Conservation (phyloP, 2,329 filamentous ascomycete species). For the Xylaria multiplex region DNA sequence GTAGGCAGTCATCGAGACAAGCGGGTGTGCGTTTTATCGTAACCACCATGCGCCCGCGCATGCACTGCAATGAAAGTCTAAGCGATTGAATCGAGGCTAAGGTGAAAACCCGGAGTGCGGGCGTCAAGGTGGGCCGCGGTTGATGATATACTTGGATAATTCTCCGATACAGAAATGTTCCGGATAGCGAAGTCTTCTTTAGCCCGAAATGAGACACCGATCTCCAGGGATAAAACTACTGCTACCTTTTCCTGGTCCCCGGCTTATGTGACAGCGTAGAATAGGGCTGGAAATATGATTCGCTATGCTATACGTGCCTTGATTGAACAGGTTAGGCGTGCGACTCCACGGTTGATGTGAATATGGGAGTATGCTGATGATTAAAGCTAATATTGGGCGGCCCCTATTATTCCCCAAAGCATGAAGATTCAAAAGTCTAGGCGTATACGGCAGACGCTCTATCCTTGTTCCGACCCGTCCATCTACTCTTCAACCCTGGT, state of each 20-base stretch:
- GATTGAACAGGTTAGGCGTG: not conserved
- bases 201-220: slow-evolving; percentile 21
- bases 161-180: slow-evolving; percentile 9
- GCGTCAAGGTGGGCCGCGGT: slow-evolving; percentile 17
- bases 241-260: not conserved
- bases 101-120: not conserved
- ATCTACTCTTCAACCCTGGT: not conserved
- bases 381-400: slow-evolving; percentile 27
- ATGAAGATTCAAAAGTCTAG: not conserved
- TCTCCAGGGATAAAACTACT: slow-evolving; percentile 20
- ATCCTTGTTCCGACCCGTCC: too few species aligned
- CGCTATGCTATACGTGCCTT: not conserved
- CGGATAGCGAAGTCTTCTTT: slow-evolving; percentile 2
- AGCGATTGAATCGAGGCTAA: not conserved
- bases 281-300: not conserved
- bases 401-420: not conserved
- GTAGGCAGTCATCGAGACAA: slow-evolving; percentile 6
- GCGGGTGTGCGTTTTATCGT: not conserved
- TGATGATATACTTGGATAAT: slow-evolving; percentile 24
- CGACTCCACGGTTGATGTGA: not conserved
- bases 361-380: not conserved
- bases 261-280: not conserved
- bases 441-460: not conserved
- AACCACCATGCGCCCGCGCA: not conserved
- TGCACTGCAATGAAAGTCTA: not conserved